A percentile compares a stretch with the other conserved stretches of the same genome.
Evolutionary conservation across 495 filamentous ascomycete species (phyloP).

Genomic region (Xylaria curta): DNA sequence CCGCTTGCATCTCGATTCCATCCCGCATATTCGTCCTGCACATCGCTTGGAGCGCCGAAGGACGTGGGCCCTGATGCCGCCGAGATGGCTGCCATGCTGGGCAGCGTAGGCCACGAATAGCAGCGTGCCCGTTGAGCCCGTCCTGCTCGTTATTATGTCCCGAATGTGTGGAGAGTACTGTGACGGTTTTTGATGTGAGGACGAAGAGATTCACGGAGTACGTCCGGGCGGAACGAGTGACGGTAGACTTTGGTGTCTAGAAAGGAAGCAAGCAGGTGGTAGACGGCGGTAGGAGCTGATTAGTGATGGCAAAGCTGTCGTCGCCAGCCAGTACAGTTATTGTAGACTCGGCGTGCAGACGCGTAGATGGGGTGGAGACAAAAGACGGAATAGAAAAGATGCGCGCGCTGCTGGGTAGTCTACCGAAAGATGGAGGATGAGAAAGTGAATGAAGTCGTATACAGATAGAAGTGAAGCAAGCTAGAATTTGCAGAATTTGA

Average conservation of each 20-base stretch:
- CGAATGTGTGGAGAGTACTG: neutral
- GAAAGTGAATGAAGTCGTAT: neutral
- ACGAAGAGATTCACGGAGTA: neutral
- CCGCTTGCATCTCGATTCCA: conserved; percentile 58
- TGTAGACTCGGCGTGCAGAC: neutral
- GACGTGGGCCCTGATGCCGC: conserved; percentile 53
- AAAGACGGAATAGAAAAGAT: conserved; percentile 1
- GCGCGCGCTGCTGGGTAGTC: conserved; percentile 9
- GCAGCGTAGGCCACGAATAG: conserved; percentile 36
- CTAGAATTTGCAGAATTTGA: neutral
- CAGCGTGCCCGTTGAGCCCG: conserved; percentile 7
- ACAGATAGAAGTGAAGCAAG: conserved; percentile 10
- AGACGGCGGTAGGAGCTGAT: neutral
- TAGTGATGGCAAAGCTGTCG: neutral
- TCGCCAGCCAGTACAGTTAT: neutral
- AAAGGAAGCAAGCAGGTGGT: neutral
- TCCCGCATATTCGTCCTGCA: conserved; percentile 54
- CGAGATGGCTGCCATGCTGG: conserved; percentile 59
- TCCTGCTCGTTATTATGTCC: conserved; percentile 13
- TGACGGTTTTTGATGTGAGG: neutral
- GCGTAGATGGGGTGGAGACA: neutral
- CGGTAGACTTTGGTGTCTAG: neutral
- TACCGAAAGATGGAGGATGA: neutral
- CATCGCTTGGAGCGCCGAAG: conserved; percentile 58
- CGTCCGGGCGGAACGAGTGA: neutral